A percentile compares a stretch with the other conserved stretches of the same genome.
Conservation (phyloP, 306 rosid genomes). For the Corylus avellana region DNA sequence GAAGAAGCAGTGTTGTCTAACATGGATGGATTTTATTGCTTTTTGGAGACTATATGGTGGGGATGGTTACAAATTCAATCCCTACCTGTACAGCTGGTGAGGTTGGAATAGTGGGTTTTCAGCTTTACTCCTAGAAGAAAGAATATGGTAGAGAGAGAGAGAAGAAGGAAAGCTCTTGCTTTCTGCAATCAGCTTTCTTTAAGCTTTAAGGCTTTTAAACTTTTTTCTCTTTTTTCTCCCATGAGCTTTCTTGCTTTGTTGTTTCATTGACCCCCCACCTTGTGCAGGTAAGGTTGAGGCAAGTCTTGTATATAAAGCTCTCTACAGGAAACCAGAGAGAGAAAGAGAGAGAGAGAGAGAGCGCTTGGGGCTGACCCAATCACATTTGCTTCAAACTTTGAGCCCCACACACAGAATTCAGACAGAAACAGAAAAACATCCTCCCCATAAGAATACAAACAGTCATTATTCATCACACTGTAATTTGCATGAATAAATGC, state of each 20-base stretch:
- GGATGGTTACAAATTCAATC: constrained; percentile 16
- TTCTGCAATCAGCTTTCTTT: constrained; percentile 72
- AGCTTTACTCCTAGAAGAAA: constrained; percentile 53
- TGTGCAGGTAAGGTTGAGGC: constrained; percentile 54
- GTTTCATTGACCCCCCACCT: constrained; percentile 72
- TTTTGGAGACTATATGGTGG: constrained; percentile 25
- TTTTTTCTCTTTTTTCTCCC: constrained; percentile 26
- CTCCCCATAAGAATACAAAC: constrained; percentile 49
- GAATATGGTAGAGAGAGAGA: constrained; percentile 5
- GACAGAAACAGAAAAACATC: constrained; percentile 64
- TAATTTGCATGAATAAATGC: constrained; percentile 59
- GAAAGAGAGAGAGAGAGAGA: constrained; percentile 3
- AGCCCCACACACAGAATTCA: constrained; percentile 43
- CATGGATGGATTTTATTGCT: constrained; percentile 52
- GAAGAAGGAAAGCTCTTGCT: constrained; percentile 50
- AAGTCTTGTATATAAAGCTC: constrained; percentile 62
- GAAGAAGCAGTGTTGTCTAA: constrained; percentile 44
- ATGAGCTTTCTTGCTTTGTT: constrained; percentile 43
- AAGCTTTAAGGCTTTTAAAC: constrained; percentile 46
- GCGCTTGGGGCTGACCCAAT: constrained; percentile 32
- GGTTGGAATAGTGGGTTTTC: constrained; percentile 52
- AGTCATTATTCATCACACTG: constrained; percentile 52
- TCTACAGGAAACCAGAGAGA: constrained; percentile 7
- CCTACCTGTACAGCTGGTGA: constrained; percentile 33
- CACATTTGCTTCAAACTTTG: constrained; percentile 34